These are phyloP conservation scores for Lasiodiplodia sp. DNA, from an alignment of 2,329 filamentous ascomycete genomes.

Conservation along the genomic window DNA sequence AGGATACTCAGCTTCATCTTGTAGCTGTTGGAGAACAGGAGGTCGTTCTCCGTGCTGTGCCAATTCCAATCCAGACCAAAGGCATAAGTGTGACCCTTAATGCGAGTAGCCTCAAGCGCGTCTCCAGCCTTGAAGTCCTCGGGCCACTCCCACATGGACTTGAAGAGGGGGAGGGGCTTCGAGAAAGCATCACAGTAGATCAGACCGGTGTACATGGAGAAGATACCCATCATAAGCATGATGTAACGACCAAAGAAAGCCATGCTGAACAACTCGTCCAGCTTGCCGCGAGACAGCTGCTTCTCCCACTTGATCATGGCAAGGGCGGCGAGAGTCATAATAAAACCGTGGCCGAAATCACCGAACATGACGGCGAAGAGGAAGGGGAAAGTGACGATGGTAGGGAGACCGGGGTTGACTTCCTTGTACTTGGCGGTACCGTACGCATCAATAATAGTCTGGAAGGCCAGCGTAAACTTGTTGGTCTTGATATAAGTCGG, in stretches of 20 bases:
- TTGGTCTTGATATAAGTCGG: slow-evolving; percentile 98
- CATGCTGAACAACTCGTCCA: slow-evolving; percentile 97
- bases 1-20: slow-evolving; percentile 99
- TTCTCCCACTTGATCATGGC: slow-evolving; percentile 99
- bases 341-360: slow-evolving; percentile 90
- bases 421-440: slow-evolving; percentile 97
- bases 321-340: slow-evolving; percentile 83
- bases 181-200: slow-evolving; percentile 99
- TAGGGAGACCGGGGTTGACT: slow-evolving; percentile 93
- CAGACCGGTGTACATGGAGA: slow-evolving; percentile 95
- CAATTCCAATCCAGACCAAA: slow-evolving; percentile 96
- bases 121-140: slow-evolving; percentile 70
- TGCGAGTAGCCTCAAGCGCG: slow-evolving; percentile 67
- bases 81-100: slow-evolving; percentile 85
- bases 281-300: slow-evolving; percentile 80
- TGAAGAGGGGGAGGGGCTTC: slow-evolving; percentile 86
- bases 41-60: slow-evolving; percentile 94
- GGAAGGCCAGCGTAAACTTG: slow-evolving; percentile 97
- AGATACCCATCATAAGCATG: slow-evolving; percentile 96
- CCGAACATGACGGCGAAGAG: slow-evolving; percentile 99
- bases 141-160: slow-evolving; percentile 89
- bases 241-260: slow-evolving; percentile 99
- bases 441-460: slow-evolving; percentile 98
- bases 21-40: slow-evolving; percentile 97
- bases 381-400: slow-evolving; percentile 98